phyloP scores from a whole-genome alignment of 1,284 basidiomycete genomes.

The Irpex rosettiformis region DNA sequence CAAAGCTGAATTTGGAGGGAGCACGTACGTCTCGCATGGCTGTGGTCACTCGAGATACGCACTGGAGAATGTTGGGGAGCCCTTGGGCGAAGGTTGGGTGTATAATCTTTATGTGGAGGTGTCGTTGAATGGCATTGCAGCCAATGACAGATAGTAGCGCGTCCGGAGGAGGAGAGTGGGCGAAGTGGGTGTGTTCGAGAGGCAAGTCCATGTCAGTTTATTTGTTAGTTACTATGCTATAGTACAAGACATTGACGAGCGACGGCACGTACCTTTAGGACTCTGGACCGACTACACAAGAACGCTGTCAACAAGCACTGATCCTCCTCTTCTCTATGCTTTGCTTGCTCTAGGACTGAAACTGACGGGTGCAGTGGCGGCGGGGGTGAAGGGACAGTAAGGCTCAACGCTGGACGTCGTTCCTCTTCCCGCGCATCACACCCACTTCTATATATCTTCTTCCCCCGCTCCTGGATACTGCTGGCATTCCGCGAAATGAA shows the following conservation, averaged over 20 bases:
- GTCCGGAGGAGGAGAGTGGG: background rate
- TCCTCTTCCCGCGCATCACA: background rate
- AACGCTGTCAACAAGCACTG: conserved; percentile 4
- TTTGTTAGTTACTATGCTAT: background rate
- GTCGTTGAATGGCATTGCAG: background rate
- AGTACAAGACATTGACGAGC: background rate
- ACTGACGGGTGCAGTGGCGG: background rate
- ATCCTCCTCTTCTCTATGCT: background rate
- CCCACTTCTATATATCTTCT: background rate
- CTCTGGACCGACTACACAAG: conserved; percentile 4
- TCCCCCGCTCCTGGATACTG: background rate
- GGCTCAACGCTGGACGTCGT: background rate
- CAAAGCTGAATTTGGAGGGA: background rate
- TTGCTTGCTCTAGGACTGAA: background rate
- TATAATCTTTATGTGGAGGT: background rate
- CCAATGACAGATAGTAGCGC: no score
- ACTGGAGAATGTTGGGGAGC: background rate
- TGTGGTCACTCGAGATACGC: background rate
- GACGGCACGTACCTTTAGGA: conserved; percentile 7
- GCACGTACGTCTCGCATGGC: background rate
- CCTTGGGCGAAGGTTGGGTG: background rate
- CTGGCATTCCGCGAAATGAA: background rate
- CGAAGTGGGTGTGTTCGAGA: no score
- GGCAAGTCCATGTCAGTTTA: no score
- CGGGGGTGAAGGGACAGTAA: background rate